Conservation (phyloP, 345 rosid species). For the Firmiana major region DNA sequence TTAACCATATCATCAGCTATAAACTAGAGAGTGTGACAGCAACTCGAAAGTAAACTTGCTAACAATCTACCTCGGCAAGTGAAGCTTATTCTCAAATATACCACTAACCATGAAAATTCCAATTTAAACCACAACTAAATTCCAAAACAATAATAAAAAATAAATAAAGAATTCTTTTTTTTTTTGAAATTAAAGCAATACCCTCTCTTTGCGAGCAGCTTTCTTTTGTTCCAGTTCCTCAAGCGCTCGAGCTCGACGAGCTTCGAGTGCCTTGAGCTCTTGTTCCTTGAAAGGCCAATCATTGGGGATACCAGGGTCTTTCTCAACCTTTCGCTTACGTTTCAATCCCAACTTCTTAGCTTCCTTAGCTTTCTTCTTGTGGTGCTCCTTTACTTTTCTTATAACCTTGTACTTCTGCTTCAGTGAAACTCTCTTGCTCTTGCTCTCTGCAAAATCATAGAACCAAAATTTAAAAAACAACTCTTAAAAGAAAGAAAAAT, state of each 20-base stretch:
- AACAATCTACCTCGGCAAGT: background rate
- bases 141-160: background rate
- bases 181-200: slow-evolving; percentile 16
- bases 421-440: slow-evolving; percentile 86
- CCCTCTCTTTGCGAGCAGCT: slow-evolving; percentile 89
- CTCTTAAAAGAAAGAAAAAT: no score
- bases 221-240: slow-evolving; percentile 87
- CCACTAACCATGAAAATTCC: background rate
- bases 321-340: slow-evolving; percentile 63
- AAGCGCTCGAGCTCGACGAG: slow-evolving; percentile 75
- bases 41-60: background rate
- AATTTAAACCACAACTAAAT: background rate
- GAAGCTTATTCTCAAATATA: background rate
- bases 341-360: slow-evolving; percentile 72
- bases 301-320: slow-evolving; percentile 94
- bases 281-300: slow-evolving; percentile 99
- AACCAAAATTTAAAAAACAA: background rate
- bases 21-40: background rate
- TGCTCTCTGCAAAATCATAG: slow-evolving; percentile 56
- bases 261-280: slow-evolving; percentile 90
- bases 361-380: slow-evolving; percentile 91
- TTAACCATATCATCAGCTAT: background rate
- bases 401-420: slow-evolving; percentile 81
- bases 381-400: slow-evolving; percentile 90
- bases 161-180: background rate